A percentile compares a stretch with the other conserved stretches of the same genome.
phyloP scores from a whole-genome alignment of 805 yeast species.

The Saturnispora sekii region DNA sequence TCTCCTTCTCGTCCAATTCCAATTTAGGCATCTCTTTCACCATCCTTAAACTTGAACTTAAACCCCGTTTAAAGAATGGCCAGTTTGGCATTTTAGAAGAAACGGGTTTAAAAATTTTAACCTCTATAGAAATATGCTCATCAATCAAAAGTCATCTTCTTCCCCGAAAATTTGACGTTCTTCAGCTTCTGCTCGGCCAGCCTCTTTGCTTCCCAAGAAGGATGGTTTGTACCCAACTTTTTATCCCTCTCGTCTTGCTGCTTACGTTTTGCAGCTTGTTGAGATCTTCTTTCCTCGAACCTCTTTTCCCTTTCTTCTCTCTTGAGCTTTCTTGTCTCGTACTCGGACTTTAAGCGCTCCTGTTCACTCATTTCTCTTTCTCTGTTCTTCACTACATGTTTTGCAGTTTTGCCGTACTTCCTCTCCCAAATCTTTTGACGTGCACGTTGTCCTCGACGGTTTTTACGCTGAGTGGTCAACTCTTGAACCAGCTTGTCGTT shows the following conservation, averaged over 20 bases:
- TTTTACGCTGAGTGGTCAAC: constrained; percentile 51
- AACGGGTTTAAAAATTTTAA: not conserved
- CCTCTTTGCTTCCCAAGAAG: constrained; percentile 96
- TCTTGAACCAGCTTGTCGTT: constrained; percentile 44
- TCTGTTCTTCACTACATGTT: constrained; percentile 64
- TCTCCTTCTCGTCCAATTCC: constrained; percentile 17
- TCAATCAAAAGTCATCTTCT: constrained; percentile 67
- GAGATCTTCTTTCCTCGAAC: constrained; percentile 11
- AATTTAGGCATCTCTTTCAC: constrained; percentile 11
- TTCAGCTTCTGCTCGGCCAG: constrained; percentile 56
- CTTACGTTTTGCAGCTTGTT: constrained; percentile 9
- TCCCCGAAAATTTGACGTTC: constrained; percentile 68
- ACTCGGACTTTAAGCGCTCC: constrained; percentile 51
- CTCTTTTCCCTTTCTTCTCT: constrained; percentile 44
- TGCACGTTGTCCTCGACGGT: constrained; percentile 95
- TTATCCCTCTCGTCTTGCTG: constrained; percentile 11
- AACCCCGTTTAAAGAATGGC: not conserved
- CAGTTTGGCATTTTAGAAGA: constrained; percentile 4
- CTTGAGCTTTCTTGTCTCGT: constrained; percentile 61
- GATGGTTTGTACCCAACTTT: constrained; percentile 45
- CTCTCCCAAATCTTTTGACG: constrained; percentile 94
- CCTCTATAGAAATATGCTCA: constrained; percentile 5
- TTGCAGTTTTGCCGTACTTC: constrained; percentile 79
- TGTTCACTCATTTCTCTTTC: constrained; percentile 45
- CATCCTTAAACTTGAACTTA: not conserved